A percentile compares a stretch with the other conserved stretches of the same genome.
These are phyloP conservation scores for Sistotremastrum niveocremeum DNA, from an alignment of 768 basidiomycete species.

Conservation along the genomic window DNA sequence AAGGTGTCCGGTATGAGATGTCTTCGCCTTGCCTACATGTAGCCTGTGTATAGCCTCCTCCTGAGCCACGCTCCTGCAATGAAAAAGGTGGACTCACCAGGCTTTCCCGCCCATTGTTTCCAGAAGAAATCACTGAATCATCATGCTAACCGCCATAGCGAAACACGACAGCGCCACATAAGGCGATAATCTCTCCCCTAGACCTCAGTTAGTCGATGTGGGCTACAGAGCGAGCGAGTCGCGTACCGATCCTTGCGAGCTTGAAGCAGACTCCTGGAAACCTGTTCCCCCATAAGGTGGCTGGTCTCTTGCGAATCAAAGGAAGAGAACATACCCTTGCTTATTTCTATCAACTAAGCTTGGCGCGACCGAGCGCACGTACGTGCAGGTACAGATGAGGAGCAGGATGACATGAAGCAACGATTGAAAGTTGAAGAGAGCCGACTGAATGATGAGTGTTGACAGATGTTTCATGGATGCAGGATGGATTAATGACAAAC, in stretches of 20 bases:
- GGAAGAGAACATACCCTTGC: conserved; percentile 51
- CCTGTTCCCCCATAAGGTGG: conserved; percentile 25
- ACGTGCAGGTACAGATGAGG: conserved; percentile 94
- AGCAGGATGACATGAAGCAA: conserved; percentile 87
- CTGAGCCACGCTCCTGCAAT: no score
- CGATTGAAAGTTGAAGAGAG: conserved; percentile 96
- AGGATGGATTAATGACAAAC: no score
- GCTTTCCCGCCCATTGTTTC: background rate
- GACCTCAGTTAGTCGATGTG: background rate
- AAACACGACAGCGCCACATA: conserved; percentile 91
- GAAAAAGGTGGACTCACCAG: no score
- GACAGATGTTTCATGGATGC: no score
- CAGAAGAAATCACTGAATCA: conserved; percentile 22
- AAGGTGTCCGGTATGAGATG: no score
- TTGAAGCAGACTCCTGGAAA: conserved; percentile 92
- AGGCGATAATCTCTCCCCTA: conserved; percentile 91
- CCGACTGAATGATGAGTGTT: conserved; percentile 39
- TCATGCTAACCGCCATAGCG: conserved; percentile 75
- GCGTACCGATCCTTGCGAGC: conserved; percentile 84
- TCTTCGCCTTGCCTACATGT: no score
- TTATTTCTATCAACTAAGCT: conserved; percentile 87
- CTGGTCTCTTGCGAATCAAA: background rate
- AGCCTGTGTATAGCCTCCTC: no score
- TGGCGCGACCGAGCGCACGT: conserved; percentile 82
- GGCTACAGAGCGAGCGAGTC: background rate